Conservation (phyloP, 2,329 filamentous ascomycete species). For the Alternaria infectoria region DNA sequence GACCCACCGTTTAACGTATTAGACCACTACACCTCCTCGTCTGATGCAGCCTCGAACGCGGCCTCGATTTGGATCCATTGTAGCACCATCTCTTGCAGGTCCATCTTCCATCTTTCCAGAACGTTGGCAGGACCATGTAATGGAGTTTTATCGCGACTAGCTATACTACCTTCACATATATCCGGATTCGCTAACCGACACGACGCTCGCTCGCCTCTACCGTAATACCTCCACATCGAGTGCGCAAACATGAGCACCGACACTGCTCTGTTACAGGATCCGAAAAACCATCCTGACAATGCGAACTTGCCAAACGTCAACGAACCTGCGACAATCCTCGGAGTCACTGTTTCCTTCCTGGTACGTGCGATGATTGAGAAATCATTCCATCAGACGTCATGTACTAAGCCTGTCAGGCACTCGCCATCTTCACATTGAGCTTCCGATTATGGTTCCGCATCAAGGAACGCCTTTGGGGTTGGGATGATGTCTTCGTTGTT, state of each 20-base stretch:
- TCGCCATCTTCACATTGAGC: conserved; percentile 34
- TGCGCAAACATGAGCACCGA: conserved; percentile 4
- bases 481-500: conserved; percentile 45
- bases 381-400: not conserved
- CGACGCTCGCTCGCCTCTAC: not conserved
- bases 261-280: not conserved
- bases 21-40: conserved; percentile 8
- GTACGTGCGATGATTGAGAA: conserved; percentile 24
- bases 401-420: conserved; percentile 20
- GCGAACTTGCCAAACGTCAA: conserved; percentile 38
- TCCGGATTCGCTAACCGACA: not conserved
- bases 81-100: not conserved
- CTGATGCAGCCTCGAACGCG: conserved; percentile 2
- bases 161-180: not conserved
- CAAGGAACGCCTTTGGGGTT: conserved; percentile 40
- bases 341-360: conserved; percentile 35
- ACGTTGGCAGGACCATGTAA: conserved; percentile 5
- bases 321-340: conserved; percentile 36
- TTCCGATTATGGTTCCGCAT: conserved; percentile 41
- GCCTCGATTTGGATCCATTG: not conserved
- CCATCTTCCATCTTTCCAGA: not conserved
- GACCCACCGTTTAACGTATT: conserved; percentile 14
- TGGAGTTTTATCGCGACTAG: conserved; percentile 3
- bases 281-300: conserved; percentile 32
- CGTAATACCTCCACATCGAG: not conserved